Evolutionary conservation across 2,329 filamentous ascomycete species (phyloP), one percentile per base, ranked within the genome.

Genomic region (Keithomyces neogunnii): DNA sequence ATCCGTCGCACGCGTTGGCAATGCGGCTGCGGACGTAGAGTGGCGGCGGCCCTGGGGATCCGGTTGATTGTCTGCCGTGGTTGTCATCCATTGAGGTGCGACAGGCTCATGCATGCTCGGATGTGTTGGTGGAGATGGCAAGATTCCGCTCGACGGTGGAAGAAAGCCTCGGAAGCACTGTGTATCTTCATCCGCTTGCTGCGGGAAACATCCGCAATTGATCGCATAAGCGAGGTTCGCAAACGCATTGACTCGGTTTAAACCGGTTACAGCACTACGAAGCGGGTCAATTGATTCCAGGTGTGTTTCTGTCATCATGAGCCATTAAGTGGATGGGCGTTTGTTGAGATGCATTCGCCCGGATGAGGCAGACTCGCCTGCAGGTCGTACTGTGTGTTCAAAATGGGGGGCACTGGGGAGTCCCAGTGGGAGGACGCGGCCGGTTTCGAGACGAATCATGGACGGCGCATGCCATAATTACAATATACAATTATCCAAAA

Each of bases 1-100:
- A 80, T 3, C 70, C 69, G 55, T 79, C 75, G 61, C 77, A 80
- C 43, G 77, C 77, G 54, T 78, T 78, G 51, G 73, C 67, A 43
- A 78, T 72, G 53, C 76, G 75, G 51, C 63, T 68, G 51, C 68
- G 69, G 54, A 70, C 63, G 56, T 64, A 65, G 11, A 53, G 53
- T 26, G 30, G 29, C 48, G 30, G 29, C 48, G 48, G 48, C 28
- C 26, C 43, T 28, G 35, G 35, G 6, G 10, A 19, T 39, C 10
- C 29, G 29, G 47, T 3, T 31, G 47, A n/a, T 11, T 48, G 36
- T 31, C 36, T 42, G 28, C 36, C 38, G 19, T 35, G 11, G 19
- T 48, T 26, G 47, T 48, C 38, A 3, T 48, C 47, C 47, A 48
- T 48, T 43, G 28, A 48, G 9, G 10, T 5, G 47, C 47, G 36